phyloP scores from a whole-genome alignment of 306 rosid genomes.

The Vicia villosa region DNA sequence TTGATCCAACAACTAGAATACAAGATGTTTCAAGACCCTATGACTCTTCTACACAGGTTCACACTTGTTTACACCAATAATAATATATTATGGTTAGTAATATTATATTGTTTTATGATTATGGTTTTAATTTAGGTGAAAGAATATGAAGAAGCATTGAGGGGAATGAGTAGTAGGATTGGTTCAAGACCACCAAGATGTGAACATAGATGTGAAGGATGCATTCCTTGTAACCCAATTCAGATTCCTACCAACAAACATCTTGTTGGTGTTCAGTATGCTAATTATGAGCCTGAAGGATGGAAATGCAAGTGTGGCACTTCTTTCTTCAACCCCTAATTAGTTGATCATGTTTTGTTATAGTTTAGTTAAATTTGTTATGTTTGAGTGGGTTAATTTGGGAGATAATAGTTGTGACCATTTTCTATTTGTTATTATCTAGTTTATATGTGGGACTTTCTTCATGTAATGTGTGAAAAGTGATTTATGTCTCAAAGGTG shows the following conservation, averaged over 20 bases:
- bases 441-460: no score
- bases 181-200: conserved; percentile 53
- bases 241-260: conserved; percentile 42
- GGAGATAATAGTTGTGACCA: no score
- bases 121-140: neutral
- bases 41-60: conserved; percentile 31
- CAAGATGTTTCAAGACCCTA: conserved; percentile 21
- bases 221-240: conserved; percentile 42
- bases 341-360: no score
- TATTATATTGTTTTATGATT: neutral
- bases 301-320: conserved; percentile 51
- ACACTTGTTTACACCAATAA: no score
- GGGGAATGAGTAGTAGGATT: conserved; percentile 35
- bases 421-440: no score
- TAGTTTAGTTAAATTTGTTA: no score
- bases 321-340: conserved; percentile 43
- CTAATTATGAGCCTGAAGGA: conserved; percentile 49
- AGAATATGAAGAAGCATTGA: conserved; percentile 31
- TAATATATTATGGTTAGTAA: neutral
- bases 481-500: no score
- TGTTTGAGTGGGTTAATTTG: no score
- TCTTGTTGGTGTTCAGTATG: conserved; percentile 32
- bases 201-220: conserved; percentile 45
- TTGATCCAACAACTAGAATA: conserved; percentile 20
- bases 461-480: no score